Evolutionary conservation across 2,329 filamentous ascomycete genomes (phyloP).

Genomic region (Purpureocillium lavendulum): DNA sequence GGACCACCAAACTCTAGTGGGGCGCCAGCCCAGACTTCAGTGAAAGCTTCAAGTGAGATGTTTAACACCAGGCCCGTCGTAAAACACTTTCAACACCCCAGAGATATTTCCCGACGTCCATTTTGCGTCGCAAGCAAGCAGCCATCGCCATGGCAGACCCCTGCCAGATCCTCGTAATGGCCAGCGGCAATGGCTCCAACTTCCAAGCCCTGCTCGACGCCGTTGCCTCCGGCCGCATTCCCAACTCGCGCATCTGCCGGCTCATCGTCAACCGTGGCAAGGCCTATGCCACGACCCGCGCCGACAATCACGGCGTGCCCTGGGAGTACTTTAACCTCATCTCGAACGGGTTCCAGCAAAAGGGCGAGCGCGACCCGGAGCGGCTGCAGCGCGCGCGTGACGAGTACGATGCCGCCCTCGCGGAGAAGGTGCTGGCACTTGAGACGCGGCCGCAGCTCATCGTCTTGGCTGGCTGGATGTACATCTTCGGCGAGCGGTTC

Average conservation of each 20-base stretch:
- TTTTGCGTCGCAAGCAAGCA: no score
- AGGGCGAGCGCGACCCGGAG: slow-evolving; percentile 51
- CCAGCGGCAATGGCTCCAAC: slow-evolving; percentile 68
- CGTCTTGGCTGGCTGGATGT: slow-evolving; percentile 83
- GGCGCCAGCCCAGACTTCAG: no score
- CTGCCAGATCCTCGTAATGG: slow-evolving; percentile 57
- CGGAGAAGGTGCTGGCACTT: slow-evolving; percentile 49
- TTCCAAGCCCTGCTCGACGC: slow-evolving; percentile 63
- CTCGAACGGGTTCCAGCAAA: slow-evolving; percentile 53
- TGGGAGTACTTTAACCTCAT: slow-evolving; percentile 77
- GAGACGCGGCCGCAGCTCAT: slow-evolving; percentile 61
- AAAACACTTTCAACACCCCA: no score
- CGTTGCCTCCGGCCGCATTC: slow-evolving; percentile 29
- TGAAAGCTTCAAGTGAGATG: neutral
- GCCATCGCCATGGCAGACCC: neutral
- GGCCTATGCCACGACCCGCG: slow-evolving; percentile 33
- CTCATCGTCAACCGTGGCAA: slow-evolving; percentile 42
- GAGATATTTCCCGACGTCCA: no score
- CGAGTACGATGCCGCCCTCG: slow-evolving; percentile 69
- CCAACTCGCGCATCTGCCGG: slow-evolving; percentile 32
- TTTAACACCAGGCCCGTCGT: neutral
- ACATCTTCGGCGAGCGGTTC: slow-evolving; percentile 65
- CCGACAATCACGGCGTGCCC: slow-evolving; percentile 37
- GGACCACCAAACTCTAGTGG: no score
- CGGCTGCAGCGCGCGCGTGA: slow-evolving; percentile 49